Base-by-base conservation (phyloP, 2,329 filamentous ascomycete genomes). In the Penicillium sclerotigenum region DNA sequence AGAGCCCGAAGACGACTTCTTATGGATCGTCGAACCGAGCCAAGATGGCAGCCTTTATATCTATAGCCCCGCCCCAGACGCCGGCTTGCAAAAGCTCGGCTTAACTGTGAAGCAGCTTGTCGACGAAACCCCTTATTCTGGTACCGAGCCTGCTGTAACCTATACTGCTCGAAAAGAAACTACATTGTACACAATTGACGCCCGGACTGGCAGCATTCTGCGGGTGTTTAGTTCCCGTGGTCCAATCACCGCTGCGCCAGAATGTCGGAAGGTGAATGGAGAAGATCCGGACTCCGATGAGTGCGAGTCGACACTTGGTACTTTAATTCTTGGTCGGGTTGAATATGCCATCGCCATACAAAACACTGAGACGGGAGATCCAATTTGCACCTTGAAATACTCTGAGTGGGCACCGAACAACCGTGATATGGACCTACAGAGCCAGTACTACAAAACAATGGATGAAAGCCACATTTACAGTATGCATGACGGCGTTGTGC, bases 341-440 rank as follows among this genome's bases (percentile, higher is more conserved):
- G 91, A 97, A 72, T 99, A 99, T 74, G 93, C 85, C 6, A 87
- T 99, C 58, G 86, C 83, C 54, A 95, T 99, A 42, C 88, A 91
- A 62, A 87, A 90, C 58, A 83, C 82, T 42, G 83, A 88, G 63
- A 87, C 85, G 4, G 87, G 88, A 1, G 84, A 87, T 57, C 84
- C 85, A 8, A 88, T 99, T 59, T 96, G 91, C 67, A 96, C 90
- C 0, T 84, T 99, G 64, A 92, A 86, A 62, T 99, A 95, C 70
- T 89, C 91, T 11, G 94, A 99, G 72, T 99, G 94, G 94, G 87
- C 86, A 0, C 90, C 92, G 14, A 99, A 99, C 73, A 95, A 88
- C 57, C 89, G 87, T 58, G 93, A 99, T 73, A 84, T 84, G 60
- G 94, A 99, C 70, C 84, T 99, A 7, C 87, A 91, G 66, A 84